Base-by-base conservation (phyloP, 1,139 yeast genomes). In the Yamadazyma spencermartinsiae region DNA sequence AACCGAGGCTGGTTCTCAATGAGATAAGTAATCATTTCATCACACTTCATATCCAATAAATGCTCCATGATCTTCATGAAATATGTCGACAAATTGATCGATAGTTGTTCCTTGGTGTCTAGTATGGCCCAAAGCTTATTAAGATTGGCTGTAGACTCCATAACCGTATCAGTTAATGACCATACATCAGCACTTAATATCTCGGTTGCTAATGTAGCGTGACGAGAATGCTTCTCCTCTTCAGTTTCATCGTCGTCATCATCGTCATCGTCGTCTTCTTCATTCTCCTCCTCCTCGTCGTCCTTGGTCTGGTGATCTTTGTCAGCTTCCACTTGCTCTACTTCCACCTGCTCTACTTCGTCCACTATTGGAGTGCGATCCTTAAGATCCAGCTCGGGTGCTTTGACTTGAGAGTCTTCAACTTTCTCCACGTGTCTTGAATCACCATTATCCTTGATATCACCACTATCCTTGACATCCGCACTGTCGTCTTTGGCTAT, bases 31-130 rank as follows among this genome's bases (percentile, higher is more conserved):
- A 86, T 75, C 86, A 85, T 81, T 54, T 83, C 89, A 47, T 83
- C 88, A 44, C 89, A 81, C 63, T 92, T 90, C 83, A 88, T 87
- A 59, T 89, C 97, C 46, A 92, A 67, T 51, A 92, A 70, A 55
- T 90, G 94, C 60, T 92, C 98, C 71, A 87, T 89, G 48, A 94
- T 88, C 61, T 89, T 90, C 82, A 94, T 88, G 62, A 94, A 89
- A 60, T 85, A 86, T 1, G 95, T 84, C 20, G 96, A 89, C 32
- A 86, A 73, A 43, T 79, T 76, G 49, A 88, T 86, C 29, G 89
- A 80, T 39, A 90, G 65, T 1, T 92, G 69, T n/a, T 52, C 51
- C 30, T 53, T 59, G 13, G 62, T 42, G 38, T 87, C 95, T 46
- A 92, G 72, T 16, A 90, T 72, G 18, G 79, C 64, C 98, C 98